Base-by-base conservation (phyloP, 805 yeast species). In the Cyberlindnera amylophila region DNA sequence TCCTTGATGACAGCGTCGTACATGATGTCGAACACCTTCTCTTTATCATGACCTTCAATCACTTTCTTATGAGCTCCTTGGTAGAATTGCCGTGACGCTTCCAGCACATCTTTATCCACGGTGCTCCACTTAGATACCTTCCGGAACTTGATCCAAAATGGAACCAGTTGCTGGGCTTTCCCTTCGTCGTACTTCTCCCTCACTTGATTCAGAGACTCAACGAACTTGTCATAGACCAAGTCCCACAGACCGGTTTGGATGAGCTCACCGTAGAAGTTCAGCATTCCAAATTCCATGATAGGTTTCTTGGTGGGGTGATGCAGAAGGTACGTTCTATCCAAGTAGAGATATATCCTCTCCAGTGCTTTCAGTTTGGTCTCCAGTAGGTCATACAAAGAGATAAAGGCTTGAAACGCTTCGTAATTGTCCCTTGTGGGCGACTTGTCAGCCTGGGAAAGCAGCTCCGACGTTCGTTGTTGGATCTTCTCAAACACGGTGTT, bases 241-340 rank as follows among this genome's bases (percentile, higher is more conserved):
- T 37, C 43, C 44, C 49, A 51, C 9, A 32, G 6, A 2, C 44
- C 48, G 13, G 24, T 19, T 13, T 43, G 37, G 9, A 36, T 29
- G 26, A 49, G 33, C 16, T 36, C 41, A 11, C 42, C 45, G 30
- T 44, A 42, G n/a, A 49, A 31, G 15, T 34, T 37, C 19, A 39
- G 24, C 14, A 30, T 29, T n/a, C 49, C 50, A 23, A 36, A 38
- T 18, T 48, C 47, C 9, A 23, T 28, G 10, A 55, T 36, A 2
- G 55, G 46, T 24, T 33, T 36, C 45, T 55, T 57, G 11, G 46
- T 37, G 7, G 61, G 59, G 37, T 57, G 61, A 17, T 46, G 49
- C 4, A 57, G 35, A 2, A 57, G 39, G 32, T 57, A 57, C 2
- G 61, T 56, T 36, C 58, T 41, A 29, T 57, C 61, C 15, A 57